These are phyloP conservation scores for Candida tibetensis DNA, from an alignment of 805 yeast species.

Conservation along the genomic window DNA sequence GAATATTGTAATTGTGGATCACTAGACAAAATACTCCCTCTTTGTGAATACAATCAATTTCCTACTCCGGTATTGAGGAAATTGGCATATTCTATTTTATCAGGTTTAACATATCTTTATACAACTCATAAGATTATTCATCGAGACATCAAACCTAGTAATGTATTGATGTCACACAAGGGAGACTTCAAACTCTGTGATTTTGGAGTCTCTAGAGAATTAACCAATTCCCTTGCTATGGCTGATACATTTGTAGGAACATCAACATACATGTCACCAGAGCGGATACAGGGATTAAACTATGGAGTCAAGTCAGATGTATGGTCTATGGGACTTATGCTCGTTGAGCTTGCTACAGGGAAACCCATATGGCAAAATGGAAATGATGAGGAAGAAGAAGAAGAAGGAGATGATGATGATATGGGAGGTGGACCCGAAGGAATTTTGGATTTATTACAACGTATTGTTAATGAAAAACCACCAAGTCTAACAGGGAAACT, in stretches of 20 bases:
- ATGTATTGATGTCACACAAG: conserved; percentile 78
- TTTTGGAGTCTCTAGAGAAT: conserved; percentile 92
- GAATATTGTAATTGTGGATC: conserved; percentile 96
- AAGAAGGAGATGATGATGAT: conserved; percentile 23
- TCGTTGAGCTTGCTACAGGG: conserved; percentile 86
- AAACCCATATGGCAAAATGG: conserved; percentile 70
- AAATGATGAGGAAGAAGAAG: conserved; percentile 25
- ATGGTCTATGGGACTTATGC: conserved; percentile 93
- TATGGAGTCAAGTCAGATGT: conserved; percentile 96
- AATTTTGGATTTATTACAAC: conserved; percentile 82
- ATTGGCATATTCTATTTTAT: conserved; percentile 70
- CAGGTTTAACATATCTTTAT: conserved; percentile 80
- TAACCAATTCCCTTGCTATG: conserved; percentile 76
- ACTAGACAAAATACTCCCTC: conserved; percentile 71
- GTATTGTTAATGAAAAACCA: conserved; percentile 91
- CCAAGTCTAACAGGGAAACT: conserved; percentile 54
- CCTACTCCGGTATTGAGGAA: conserved; percentile 69
- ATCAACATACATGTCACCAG: conserved; percentile 95
- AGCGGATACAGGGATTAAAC: conserved; percentile 90
- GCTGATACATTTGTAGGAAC: conserved; percentile 99
- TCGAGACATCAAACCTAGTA: conserved; percentile 94
- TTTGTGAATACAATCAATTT: conserved; percentile 35
- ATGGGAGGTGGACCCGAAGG: conserved; percentile 59
- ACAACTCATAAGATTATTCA: conserved; percentile 85
- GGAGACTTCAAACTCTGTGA: conserved; percentile 93